These are phyloP conservation scores for Albatrellus ellisii DNA, from an alignment of 768 basidiomycete genomes.

Conservation along the genomic window DNA sequence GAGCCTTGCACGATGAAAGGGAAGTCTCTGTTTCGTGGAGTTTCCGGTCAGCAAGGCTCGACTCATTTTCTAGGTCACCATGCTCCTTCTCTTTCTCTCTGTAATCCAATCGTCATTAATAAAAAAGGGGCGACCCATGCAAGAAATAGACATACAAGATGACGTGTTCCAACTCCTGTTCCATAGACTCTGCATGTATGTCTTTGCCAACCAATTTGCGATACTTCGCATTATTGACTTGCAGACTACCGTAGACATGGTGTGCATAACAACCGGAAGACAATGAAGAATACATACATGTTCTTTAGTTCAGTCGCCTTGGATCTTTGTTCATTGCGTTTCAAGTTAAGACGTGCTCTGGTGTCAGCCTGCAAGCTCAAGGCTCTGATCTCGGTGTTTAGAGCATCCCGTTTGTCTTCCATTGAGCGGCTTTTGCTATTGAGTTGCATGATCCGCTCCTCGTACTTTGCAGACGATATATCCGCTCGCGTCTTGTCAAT, in stretches of 20 bases:
- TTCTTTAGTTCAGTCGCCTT: conserved; percentile 56
- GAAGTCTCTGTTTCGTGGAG: conserved; percentile 54
- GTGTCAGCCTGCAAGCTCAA: conserved; percentile 72
- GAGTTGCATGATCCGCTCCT: conserved; percentile 47
- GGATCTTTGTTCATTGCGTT: conserved; percentile 49
- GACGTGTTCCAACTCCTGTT: conserved; percentile 51
- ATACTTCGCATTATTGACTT: conserved; percentile 45
- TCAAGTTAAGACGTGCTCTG: conserved; percentile 67
- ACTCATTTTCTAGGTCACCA: conserved; percentile 29
- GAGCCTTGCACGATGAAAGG: conserved; percentile 43
- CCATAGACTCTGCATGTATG: conserved; percentile 51
- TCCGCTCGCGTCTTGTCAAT: conserved; percentile 47
- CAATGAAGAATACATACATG: conserved; percentile 28
- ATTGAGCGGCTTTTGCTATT: conserved; percentile 37
- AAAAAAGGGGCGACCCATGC: too few species aligned
- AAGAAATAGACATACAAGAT: conserved; percentile 31
- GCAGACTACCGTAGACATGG: conserved; percentile 27
- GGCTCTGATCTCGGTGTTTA: conserved; percentile 57
- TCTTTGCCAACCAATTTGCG: conserved; percentile 51
- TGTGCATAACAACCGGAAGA: neutral
- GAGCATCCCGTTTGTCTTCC: conserved; percentile 54
- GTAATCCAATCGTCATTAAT: neutral
- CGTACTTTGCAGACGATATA: conserved; percentile 47
- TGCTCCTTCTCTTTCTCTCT: conserved; percentile 49
- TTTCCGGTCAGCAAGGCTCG: conserved; percentile 33